Evolutionary conservation across 345 rosid genomes (phyloP), one percentile per base, ranked within the genome.

Genomic region (Gossypium herbaceum): DNA sequence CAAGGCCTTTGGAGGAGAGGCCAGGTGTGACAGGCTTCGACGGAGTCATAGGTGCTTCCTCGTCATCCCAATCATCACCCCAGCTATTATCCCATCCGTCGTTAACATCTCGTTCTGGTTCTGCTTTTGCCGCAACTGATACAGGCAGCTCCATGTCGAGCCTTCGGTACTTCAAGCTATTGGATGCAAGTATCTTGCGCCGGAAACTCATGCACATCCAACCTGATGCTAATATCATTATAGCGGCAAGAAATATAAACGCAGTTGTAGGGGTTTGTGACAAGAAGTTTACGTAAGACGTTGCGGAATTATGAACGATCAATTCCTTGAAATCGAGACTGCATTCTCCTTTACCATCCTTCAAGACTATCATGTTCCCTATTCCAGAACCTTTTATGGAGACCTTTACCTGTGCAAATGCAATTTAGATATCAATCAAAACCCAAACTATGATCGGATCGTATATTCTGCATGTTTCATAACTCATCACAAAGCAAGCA

Each of bases 11-110:
- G 7, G 92, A 81, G 0, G 97, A 91, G 41, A 91, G 75, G 80
- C 85, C 85, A 3, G 97, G 93, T 17, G 94, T 93, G 43, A 89
- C 77, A 0, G 97, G 92, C 76, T 85, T 72, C 1, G 91, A 68
- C 0, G 96, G 91, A 15, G 96, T 84, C 80, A 77, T 78, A 0
- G 90, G 90, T 17, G 91, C 89, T 77, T 93, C 94, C 77, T 91
- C 94, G 5, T 88, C 95, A 2, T 79, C 97, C 97, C 94, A 93
- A 79, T 79, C 87, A 78, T 93, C 48, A 63, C 68, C 92, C 97
- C 97, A 93, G n/a, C 80, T 83, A 76, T 85, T 82, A 70, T 93
- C 84, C 94, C 97, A 91, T 56, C 89, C 94, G n/a, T 88, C 88
- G 65, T 76, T 71, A 22, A n/a, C 47, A 41, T 79, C 83, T 0